Percentiles rank a stretch among this genome's conserved stretches.
phyloP scores from a whole-genome alignment of 2,329 filamentous ascomycete genomes.

The Epichloe typhina region DNA sequence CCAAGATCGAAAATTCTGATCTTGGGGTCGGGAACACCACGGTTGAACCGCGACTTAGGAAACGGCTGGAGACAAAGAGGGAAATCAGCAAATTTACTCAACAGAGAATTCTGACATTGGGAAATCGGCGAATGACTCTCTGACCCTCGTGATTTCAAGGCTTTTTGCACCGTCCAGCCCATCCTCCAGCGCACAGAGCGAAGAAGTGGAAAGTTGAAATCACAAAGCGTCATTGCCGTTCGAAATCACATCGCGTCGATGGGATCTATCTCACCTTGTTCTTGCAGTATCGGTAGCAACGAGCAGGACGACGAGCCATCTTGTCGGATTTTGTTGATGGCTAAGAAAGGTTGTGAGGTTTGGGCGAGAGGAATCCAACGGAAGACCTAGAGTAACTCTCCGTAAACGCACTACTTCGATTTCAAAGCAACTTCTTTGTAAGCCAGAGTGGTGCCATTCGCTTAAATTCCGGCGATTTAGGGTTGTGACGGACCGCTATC shows the following conservation, averaged over 20 bases:
- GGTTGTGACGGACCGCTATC: slow-evolving; percentile 14
- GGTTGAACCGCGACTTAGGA: slow-evolving; percentile 99
- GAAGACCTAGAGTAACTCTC: slow-evolving; percentile 11
- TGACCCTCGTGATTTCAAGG: neutral
- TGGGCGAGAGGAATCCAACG: slow-evolving; percentile 18
- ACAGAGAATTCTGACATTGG: neutral
- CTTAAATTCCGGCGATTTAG: slow-evolving; percentile 28
- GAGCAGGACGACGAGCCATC: slow-evolving; percentile 98
- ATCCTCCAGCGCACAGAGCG: neutral
- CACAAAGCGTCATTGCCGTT: neutral
- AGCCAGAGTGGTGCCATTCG: slow-evolving; percentile 18
- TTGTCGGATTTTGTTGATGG: slow-evolving; percentile 51
- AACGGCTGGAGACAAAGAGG: slow-evolving; percentile 51
- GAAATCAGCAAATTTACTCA: neutral
- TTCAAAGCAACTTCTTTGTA: slow-evolving; percentile 37
- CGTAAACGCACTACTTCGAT: slow-evolving; percentile 28
- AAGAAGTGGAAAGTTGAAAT: neutral
- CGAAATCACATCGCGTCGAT: slow-evolving; percentile 3
- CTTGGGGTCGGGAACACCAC: slow-evolving; percentile 80
- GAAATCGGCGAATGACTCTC: neutral
- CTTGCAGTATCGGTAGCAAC: slow-evolving; percentile 99
- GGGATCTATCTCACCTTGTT: slow-evolving; percentile 70
- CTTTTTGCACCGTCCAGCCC: neutral
- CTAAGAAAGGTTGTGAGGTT: slow-evolving; percentile 22
- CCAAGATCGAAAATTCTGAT: slow-evolving; percentile 98